A percentile compares a stretch with the other conserved stretches of the same genome.
These are phyloP conservation scores for Candida gigantensis DNA, from an alignment of 1,139 yeast species.

Conservation along the genomic window DNA sequence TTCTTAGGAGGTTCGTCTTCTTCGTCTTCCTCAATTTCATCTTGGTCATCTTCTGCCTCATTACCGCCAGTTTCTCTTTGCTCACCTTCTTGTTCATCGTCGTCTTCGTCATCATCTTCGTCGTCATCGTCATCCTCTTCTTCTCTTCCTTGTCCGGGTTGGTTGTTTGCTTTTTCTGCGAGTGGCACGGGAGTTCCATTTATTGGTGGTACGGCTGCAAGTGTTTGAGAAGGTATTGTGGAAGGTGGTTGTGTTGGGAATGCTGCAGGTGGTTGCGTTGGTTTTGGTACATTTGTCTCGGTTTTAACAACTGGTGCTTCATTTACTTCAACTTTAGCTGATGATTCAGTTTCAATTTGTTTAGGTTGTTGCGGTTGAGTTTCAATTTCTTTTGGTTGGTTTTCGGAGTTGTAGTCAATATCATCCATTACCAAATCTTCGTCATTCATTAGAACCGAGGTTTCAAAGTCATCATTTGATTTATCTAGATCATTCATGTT, in stretches of 20 bases:
- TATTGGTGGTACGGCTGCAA: no score
- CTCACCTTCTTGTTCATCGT: no score
- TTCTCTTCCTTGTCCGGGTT: background rate
- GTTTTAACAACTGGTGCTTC: conserved; percentile 8
- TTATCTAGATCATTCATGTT: conserved; percentile 13
- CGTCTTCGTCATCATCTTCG: no score
- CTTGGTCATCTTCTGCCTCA: conserved; percentile 27
- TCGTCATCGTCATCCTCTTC: conserved; percentile 10
- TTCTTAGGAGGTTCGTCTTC: conserved; percentile 43
- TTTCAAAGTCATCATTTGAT: conserved; percentile 14
- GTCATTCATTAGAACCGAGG: conserved; percentile 13
- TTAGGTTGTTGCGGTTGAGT: conserved; percentile 18
- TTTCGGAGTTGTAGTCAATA: conserved; percentile 24
- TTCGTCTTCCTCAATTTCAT: conserved; percentile 34
- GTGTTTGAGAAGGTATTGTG: background rate
- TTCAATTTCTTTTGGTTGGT: conserved; percentile 20
- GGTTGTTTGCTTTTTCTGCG: conserved; percentile 1
- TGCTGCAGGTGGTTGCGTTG: conserved; percentile 1
- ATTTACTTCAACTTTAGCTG: conserved; percentile 3
- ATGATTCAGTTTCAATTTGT: conserved; percentile 14
- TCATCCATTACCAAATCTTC: conserved; percentile 23
- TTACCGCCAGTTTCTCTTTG: no score
- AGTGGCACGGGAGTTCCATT: no score
- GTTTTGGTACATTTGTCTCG: background rate
- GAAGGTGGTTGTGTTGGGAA: background rate